phyloP scores from a whole-genome alignment of 768 basidiomycete species.

The Dendrothele bispora region DNA sequence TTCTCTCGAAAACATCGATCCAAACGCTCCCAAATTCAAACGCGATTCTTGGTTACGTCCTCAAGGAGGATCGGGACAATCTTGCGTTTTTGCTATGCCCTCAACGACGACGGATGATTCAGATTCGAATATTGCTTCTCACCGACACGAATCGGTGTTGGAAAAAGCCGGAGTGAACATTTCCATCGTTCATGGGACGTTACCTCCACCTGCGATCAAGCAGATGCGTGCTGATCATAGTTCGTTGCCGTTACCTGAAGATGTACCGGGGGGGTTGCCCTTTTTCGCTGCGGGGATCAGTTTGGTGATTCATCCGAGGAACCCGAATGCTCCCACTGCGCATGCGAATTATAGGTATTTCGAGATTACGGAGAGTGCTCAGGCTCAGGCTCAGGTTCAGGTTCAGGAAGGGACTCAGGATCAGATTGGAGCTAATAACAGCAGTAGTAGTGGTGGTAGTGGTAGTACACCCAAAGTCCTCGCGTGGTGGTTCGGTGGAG shows the following conservation, averaged over 20 bases:
- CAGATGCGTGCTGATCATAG: constrained; percentile 95
- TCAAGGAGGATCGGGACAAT: constrained; percentile 74
- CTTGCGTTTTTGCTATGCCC: constrained; percentile 74
- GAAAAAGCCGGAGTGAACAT: constrained; percentile 98
- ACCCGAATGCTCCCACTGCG: constrained; percentile 91
- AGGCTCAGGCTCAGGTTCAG: constrained; percentile 18
- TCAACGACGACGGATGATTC: too few species aligned
- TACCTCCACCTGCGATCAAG: constrained; percentile 86
- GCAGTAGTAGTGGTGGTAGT: too few species aligned
- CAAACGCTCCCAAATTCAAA: constrained; percentile 67
- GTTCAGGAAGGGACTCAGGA: constrained; percentile 35
- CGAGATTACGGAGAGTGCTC: constrained; percentile 68
- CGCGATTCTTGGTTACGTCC: constrained; percentile 78
- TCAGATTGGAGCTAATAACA: too few species aligned
- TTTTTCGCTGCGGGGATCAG: constrained; percentile 94
- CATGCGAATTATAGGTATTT: constrained; percentile 99
- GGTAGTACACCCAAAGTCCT: constrained; percentile 66
- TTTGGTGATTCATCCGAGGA: constrained; percentile 91
- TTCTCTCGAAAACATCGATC: constrained; percentile 78
- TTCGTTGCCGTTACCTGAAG: constrained; percentile 62
- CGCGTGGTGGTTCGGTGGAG: constrained; percentile 99
- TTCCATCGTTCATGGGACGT: constrained; percentile 82
- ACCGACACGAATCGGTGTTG: not conserved
- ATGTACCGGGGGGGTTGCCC: constrained; percentile 65
- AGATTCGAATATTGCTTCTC: too few species aligned